Percentiles rank a stretch among this genome's conserved stretches.
These are phyloP conservation scores for Apophysomyces ossiformis DNA, from an alignment of 371 early-diverging fungal genomes.

Conservation along the genomic window DNA sequence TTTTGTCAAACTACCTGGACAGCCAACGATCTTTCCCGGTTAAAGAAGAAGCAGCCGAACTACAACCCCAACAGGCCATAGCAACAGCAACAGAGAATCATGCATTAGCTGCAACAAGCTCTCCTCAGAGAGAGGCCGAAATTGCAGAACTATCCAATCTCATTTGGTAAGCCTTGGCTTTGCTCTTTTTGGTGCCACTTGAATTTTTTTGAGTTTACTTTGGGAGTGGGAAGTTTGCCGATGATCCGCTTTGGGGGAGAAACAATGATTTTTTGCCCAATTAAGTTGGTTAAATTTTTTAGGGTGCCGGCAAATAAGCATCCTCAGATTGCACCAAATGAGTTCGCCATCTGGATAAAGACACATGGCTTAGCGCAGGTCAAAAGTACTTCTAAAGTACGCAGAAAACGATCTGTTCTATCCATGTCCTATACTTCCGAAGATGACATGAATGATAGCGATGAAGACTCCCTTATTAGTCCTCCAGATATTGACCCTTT, in stretches of 20 bases:
- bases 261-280: slow-evolving; percentile 11
- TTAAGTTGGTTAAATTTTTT: not conserved
- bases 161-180: slow-evolving; percentile 17
- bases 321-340: slow-evolving; percentile 42
- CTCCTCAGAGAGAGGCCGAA: slow-evolving; percentile 4
- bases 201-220: not conserved
- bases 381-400: slow-evolving; percentile 20
- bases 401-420: slow-evolving; percentile 29
- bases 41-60: not conserved
- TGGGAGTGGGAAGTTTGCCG: slow-evolving; percentile 5
- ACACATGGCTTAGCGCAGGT: slow-evolving; percentile 29
- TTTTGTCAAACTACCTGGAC: slow-evolving; percentile 27
- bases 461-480: slow-evolving; percentile 9
- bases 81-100: not conserved
- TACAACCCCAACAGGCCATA: not conserved
- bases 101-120: slow-evolving; percentile 2
- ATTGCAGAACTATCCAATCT: slow-evolving; percentile 19
- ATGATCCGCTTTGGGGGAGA: slow-evolving; percentile 5
- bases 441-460: slow-evolving; percentile 15
- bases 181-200: not conserved
- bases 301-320: slow-evolving; percentile 44
- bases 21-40: slow-evolving; percentile 11
- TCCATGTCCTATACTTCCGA: slow-evolving; percentile 31
- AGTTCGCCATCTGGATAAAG: slow-evolving; percentile 42
- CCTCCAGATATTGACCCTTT: slow-evolving; percentile 7